Evolutionary conservation across 2,329 filamentous ascomycete species (phyloP), one percentile per base, ranked within the genome.

Genomic region (Aspergillus terreus): DNA sequence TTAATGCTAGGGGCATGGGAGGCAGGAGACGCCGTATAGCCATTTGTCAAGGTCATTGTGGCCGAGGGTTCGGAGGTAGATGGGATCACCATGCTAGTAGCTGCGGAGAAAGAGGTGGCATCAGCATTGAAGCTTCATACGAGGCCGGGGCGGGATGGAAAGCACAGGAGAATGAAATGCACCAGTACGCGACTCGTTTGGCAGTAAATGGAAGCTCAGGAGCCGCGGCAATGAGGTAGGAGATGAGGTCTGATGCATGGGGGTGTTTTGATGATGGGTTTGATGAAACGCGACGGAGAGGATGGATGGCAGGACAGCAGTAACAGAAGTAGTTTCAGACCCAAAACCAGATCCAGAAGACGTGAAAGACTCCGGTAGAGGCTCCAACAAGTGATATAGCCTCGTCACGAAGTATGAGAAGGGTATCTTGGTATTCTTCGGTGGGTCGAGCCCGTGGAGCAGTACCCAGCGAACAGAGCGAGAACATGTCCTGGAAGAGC

Each of bases 21-120:
- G 48, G 58, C 51, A 42, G 63, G 57, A 6, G 63, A 63, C 45
- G 58, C 55, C 47, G 62, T 55, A 52, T 64, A 67, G 44, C 68
- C 70, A 55, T 73, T 73, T 14, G 65, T 55, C 58, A 70, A 62
- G 43, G 62, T 62, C 52, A 66, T 64, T 54, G 62, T 62, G 50
- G 65, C 58, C 57, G 59, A 60, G 54, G 63, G 59, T 60, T 68
- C 66, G 59, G 67, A 65, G 62, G 64, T 62, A 63, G 70, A 67
- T 65, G 71, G 71, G 70, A 73, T 69, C 71, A 73, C 71, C 71
- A 73, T 70, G 70, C 70, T 71, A 71, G 69, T 66, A 63, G 71
- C 71, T 74, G 64, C 63, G 53, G 60, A 54, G 46, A 61, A 63
- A 50, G 57, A 62, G 54, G 58, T 38, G 55, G 58, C 64, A 67